Base-by-base conservation (phyloP, 768 basidiomycete species). In the Rhizopogon rudus region DNA sequence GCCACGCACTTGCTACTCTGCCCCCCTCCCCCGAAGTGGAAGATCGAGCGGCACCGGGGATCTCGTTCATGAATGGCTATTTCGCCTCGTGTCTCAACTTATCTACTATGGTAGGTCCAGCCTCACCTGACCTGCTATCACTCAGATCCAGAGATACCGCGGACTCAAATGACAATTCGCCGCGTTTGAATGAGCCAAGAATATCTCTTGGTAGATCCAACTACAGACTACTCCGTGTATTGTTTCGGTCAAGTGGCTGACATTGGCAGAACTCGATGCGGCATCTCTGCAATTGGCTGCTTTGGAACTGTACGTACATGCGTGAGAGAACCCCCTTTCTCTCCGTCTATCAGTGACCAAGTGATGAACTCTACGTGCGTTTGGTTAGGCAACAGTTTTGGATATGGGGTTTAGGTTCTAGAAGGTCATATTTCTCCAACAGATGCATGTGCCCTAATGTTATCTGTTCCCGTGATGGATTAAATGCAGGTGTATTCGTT, bases 211-310 rank as follows among this genome's bases (percentile, higher is more conserved):
- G 31, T 22, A 48, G 40, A 55, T 56, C 22, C 40, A 41, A 28
- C 28, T 1, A 29, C 53, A 42, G 17, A 51, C 48, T 40, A 51
- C 44, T 33, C 46, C 42, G 48, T 54, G 40, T 51, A 14, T 39
- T 49, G 35, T 49, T 49, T 61, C 60, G 60, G 63, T 55, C 55
- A 55, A 60, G 12, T 37, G 14, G 59, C 63, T 58, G 57, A 50
- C 66, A 59, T 59, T 70, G 39, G 41, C 57, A 66, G 60, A 58
- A 60, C 60, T 51, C 61, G 58, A 61, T 56, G 56, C 22, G 6
- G 52, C 53, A 57, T 50, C 31, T 41, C 46, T 59, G 52, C 14
- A 50, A 57, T 45, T 57, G 54, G 63, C 59, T 52, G 39, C 60
- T 54, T 59, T 60, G 63, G 58, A 56, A 58, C 40, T 46, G 53